These are phyloP conservation scores for Phanerodontia chrysosporium DNA, from an alignment of 768 basidiomycete species.

Conservation along the genomic window DNA sequence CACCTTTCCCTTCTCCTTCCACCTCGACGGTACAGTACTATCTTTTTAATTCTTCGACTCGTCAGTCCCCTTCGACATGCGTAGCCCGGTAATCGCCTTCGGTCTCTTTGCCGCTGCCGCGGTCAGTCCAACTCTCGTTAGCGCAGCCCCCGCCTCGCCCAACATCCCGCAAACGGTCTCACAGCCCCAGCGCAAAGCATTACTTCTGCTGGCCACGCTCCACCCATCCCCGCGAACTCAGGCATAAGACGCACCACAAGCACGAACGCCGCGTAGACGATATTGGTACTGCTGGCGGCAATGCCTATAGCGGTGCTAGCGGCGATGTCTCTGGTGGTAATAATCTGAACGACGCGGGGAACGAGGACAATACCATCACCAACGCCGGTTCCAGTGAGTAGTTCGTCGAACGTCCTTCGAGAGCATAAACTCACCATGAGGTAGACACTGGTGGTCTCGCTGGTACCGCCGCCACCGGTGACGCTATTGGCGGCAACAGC, in stretches of 20 bases:
- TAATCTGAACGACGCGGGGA: conserved; percentile 7
- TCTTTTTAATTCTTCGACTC: conserved; percentile 6
- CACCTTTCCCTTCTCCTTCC: conserved; percentile 10
- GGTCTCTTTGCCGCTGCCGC: conserved; percentile 23
- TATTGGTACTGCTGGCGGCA: conserved; percentile 9
- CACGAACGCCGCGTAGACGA: conserved; percentile 8
- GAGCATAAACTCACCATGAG: not conserved
- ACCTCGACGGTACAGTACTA: conserved; percentile 11
- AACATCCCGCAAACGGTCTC: conserved; percentile 3
- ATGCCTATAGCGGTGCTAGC: conserved; percentile 9
- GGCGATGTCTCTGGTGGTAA: conserved; percentile 11
- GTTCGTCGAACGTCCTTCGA: not conserved
- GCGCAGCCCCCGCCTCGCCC: conserved; percentile 20
- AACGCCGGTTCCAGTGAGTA: conserved; percentile 12
- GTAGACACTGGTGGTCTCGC: conserved; percentile 12
- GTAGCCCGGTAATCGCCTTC: conserved; percentile 27
- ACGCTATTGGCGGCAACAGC: conserved; percentile 13
- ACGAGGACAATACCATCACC: conserved; percentile 7
- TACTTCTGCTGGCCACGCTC: not conserved
- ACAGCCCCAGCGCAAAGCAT: conserved; percentile 10
- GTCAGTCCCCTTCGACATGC: conserved; percentile 17
- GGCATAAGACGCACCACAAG: not conserved
- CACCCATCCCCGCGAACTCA: conserved; percentile 2
- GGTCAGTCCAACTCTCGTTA: conserved; percentile 21
- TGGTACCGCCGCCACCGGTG: conserved; percentile 10